Conservation (phyloP, 1,284 basidiomycete species). For the Austroboletus niveus region DNA sequence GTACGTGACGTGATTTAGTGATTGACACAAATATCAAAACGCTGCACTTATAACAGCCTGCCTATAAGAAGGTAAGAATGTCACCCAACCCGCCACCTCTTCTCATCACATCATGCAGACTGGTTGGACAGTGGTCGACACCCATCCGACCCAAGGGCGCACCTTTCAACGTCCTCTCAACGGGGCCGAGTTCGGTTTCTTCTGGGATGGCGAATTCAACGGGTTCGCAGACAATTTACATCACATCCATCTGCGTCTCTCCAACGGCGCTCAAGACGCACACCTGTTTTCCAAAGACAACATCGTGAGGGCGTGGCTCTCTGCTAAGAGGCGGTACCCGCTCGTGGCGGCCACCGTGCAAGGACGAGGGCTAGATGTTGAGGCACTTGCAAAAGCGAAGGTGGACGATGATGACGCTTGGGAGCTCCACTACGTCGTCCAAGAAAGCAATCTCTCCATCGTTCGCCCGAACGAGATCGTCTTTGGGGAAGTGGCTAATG, state of each 20-base stretch:
- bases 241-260: slow-evolving; percentile 9
- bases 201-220: slow-evolving; percentile 15
- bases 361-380: not conserved
- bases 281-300: no score
- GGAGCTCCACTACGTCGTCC: slow-evolving; percentile 15
- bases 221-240: slow-evolving; percentile 16
- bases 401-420: not conserved
- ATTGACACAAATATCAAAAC: no score
- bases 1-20: no score
- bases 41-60: no score
- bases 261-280: not conserved
- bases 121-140: slow-evolving; percentile 11
- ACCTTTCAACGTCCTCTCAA: slow-evolving; percentile 19
- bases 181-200: slow-evolving; percentile 6
- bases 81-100: no score
- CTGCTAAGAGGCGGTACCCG: slow-evolving; percentile 15
- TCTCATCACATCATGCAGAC: slow-evolving; percentile 4
- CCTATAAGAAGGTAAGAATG: no score
- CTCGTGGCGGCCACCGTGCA: slow-evolving; percentile 16
- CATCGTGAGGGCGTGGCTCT: no score
- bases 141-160: slow-evolving; percentile 7
- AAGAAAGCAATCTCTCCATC: slow-evolving; percentile 14
- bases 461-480: slow-evolving; percentile 9
- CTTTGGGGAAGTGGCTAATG: slow-evolving; percentile 6
- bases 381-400: not conserved